These are phyloP conservation scores for Lathyrus oleraceus DNA, from an alignment of 306 rosid species.

Conservation along the genomic window DNA sequence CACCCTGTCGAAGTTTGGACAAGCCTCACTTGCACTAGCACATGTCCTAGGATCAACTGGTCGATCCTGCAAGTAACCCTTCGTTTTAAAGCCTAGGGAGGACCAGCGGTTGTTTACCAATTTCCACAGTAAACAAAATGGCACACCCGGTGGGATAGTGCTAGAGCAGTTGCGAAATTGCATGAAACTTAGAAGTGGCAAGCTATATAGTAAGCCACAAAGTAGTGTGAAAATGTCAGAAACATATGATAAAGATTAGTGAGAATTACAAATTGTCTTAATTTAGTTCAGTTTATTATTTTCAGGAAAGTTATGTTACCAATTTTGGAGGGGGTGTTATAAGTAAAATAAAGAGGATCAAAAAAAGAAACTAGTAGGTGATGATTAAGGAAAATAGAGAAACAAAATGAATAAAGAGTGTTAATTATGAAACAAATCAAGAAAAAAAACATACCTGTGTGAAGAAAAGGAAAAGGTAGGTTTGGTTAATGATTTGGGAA, in stretches of 20 bases:
- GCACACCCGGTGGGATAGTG: too few species aligned
- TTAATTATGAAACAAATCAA: slow-evolving; percentile 8
- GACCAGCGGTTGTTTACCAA: too few species aligned
- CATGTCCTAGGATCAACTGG: too few species aligned
- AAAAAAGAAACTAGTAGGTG: slow-evolving; percentile 30
- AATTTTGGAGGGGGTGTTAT: not conserved
- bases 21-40: too few species aligned
- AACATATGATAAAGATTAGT: slow-evolving; percentile 23
- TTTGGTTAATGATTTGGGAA: slow-evolving; percentile 9
- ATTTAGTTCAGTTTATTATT: slow-evolving; percentile 12
- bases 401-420: slow-evolving; percentile 19
- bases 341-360: slow-evolving; percentile 4
- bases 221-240: too few species aligned
- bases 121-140: too few species aligned
- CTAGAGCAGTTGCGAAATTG: too few species aligned
- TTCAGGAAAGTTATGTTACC: slow-evolving; percentile 2
- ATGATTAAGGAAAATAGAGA: slow-evolving; percentile 11
- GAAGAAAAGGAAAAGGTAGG: slow-evolving; percentile 31
- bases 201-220: too few species aligned
- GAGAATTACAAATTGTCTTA: slow-evolving; percentile 6
- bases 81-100: too few species aligned
- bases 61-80: too few species aligned
- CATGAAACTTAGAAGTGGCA: too few species aligned
- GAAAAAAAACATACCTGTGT: slow-evolving; percentile 33
- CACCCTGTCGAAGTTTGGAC: too few species aligned